Base-by-base conservation (phyloP, 257 asterid species). In the Paulownia fortunei region DNA sequence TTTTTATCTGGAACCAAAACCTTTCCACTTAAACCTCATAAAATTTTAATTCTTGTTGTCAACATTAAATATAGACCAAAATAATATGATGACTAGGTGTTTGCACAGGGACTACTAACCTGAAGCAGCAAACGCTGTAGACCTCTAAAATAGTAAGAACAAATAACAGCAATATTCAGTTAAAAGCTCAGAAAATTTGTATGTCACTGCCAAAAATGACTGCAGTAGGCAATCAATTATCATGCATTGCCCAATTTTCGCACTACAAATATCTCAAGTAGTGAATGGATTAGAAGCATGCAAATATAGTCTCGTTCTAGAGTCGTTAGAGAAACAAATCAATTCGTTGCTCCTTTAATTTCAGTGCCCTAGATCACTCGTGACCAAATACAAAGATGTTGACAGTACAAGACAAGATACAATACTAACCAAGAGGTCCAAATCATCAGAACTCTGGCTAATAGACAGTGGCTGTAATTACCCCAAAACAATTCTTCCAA, bases 401-500 rank as follows among this genome's bases (percentile, higher is more conserved):
- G 26, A 2, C 68, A 16, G 7, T 16, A 7, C 46, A 69, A 9
- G 21, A 56, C n/a, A 27, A 30, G n/a, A 37, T 12, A 73, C 27
- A 42, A 12, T 6, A 55, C 5, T 23, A 7, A 36, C 39, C 10
- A 18, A 37, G 34, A 76, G 60, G 24, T 11, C 6, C 52, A 36
- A 23, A 34, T 21, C 39, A 46, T 56, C 19, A 44, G 6, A 21
- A 61, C 19, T 13, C 18, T 27, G 12, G 52, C 18, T 37, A 58
- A 44, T 18, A 59, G 42, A 42, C n/a, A 0, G 41, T 12, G 21
- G 12, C n/a, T 34, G n/a, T 47, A 52, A 49, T 27, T 82, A 90
- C 95, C 95, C 89, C 76, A 91, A 85, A 56, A 86, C 92, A 73
- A 91, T 69, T 76, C 97, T 95, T 36, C 95, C 91, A 63, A 91